These are phyloP conservation scores for Musa acuminata DNA, from an alignment of 176 grass and related monocot species.

Conservation along the genomic window DNA sequence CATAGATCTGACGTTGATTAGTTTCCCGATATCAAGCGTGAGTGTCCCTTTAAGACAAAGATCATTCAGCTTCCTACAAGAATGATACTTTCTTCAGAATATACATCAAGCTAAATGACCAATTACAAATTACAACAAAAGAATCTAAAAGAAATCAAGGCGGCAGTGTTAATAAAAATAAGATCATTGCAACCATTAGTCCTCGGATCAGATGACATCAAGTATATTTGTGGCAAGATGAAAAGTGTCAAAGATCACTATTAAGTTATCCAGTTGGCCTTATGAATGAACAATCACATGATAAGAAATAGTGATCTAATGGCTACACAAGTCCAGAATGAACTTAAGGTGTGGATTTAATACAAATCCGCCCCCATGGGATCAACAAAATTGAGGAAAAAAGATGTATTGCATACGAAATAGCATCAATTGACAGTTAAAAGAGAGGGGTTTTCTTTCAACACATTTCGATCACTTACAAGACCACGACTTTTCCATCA, in stretches of 20 bases:
- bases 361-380: too few species aligned
- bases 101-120: background rate
- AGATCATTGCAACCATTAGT: background rate
- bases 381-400: background rate
- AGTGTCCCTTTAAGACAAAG: constrained; percentile 43
- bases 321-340: too few species aligned
- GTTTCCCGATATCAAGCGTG: constrained; percentile 28
- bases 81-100: background rate
- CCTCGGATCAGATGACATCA: background rate
- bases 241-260: too few species aligned
- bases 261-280: too few species aligned
- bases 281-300: too few species aligned
- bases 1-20: constrained; percentile 31
- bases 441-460: background rate
- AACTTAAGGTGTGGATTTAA: too few species aligned
- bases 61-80: constrained; percentile 51
- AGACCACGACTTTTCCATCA: constrained; percentile 32
- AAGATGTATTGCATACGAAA: background rate
- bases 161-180: background rate
- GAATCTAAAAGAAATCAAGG: background rate
- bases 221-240: too few species aligned
- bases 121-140: background rate
- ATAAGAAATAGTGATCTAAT: too few species aligned
- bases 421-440: too few species aligned
- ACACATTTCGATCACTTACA: constrained; percentile 42